phyloP scores from a whole-genome alignment of 2,329 filamentous ascomycete genomes.

The Parastagonospora nodorum region DNA sequence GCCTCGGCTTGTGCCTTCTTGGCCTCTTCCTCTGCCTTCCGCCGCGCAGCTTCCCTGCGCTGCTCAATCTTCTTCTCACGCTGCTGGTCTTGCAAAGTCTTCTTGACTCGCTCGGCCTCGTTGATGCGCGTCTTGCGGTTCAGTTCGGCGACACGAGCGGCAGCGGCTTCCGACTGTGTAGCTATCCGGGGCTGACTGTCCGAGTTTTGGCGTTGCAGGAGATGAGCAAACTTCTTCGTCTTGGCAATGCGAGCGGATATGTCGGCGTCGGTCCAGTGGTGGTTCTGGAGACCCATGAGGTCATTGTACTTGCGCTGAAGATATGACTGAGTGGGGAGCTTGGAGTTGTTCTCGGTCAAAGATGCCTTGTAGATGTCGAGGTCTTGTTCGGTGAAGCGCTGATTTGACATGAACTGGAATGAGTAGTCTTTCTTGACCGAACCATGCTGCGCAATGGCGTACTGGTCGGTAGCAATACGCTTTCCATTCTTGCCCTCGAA shows the following conservation, averaged over 20 bases:
- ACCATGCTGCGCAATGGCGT: slow-evolving; percentile 80
- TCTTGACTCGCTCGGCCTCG: slow-evolving; percentile 88
- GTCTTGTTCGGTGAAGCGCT: slow-evolving; percentile 81
- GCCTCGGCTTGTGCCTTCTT: slow-evolving; percentile 51
- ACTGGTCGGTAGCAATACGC: slow-evolving; percentile 81
- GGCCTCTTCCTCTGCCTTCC: slow-evolving; percentile 56
- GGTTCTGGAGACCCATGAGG: slow-evolving; percentile 78
- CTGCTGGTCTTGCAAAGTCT: slow-evolving; percentile 81
- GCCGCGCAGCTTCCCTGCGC: slow-evolving; percentile 50
- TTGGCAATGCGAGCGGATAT: slow-evolving; percentile 78
- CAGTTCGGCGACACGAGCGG: slow-evolving; percentile 80
- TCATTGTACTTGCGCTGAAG: slow-evolving; percentile 76
- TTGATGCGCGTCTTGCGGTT: slow-evolving; percentile 83
- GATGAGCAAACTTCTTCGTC: slow-evolving; percentile 56
- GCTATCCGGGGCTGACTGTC: slow-evolving; percentile 62
- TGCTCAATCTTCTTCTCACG: slow-evolving; percentile 43
- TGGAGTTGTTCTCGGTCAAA: slow-evolving; percentile 69
- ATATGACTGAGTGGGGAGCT: slow-evolving; percentile 73
- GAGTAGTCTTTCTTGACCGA: slow-evolving; percentile 84
- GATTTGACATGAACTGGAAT: slow-evolving; percentile 88
- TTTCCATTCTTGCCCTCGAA: slow-evolving; percentile 76
- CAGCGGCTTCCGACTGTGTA: slow-evolving; percentile 65
- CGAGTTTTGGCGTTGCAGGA: slow-evolving; percentile 68
- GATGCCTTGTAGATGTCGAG: slow-evolving; percentile 80
- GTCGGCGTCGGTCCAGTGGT: slow-evolving; percentile 81